Evolutionary conservation across 495 filamentous ascomycete genomes (phyloP), one percentile per base, ranked within the genome.

Genomic region (Penicillium macrosclerotiorum): DNA sequence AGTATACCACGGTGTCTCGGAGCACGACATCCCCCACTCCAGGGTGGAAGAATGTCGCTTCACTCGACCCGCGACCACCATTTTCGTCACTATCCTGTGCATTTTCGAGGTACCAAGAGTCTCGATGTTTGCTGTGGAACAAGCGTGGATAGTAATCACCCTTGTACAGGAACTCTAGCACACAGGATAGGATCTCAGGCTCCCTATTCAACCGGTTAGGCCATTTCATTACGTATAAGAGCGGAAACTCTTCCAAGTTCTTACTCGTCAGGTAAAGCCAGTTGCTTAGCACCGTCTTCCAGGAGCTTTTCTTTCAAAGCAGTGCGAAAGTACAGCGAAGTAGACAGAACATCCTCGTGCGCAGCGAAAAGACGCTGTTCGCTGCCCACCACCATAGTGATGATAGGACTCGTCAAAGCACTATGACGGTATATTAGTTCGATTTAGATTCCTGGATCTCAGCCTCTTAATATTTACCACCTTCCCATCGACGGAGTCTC

Each of bases 1-100:
- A 96, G 79, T 96, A 96, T 57, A 96, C 80, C 50, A 85, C 84
- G 13, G 90, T 96, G 71, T 96, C 90, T 51, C 86, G 82, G 47
- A 96, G 82, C 55, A 96, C 67, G 47, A 85, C 66, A 50, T 83
- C 83, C 61, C 76, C 79, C 53, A 84, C 75, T 57, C 80, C 82
- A 49, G 79, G 56, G 65, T 82, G 78, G 63, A 83, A 85, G 57
- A 93, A 77, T 42, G 86, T 90, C 51, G 87, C 77, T 73, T 88
- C 83, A 64, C 82, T 83, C 54, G 80, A 79, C 50, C 74, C 80
- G 65, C 75, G 73, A 59, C 79, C 78, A 69, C 79, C 76, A 45
- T 64, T 68, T 54, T 65, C 52, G 55, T 57, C 62, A 37, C 68
- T 49, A 47, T 73, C 70, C 46, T 74, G 60, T 31, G 67, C 59